Conservation (phyloP, 371 early-diverging fungal genomes). For the Phascolomyces articulosus region DNA sequence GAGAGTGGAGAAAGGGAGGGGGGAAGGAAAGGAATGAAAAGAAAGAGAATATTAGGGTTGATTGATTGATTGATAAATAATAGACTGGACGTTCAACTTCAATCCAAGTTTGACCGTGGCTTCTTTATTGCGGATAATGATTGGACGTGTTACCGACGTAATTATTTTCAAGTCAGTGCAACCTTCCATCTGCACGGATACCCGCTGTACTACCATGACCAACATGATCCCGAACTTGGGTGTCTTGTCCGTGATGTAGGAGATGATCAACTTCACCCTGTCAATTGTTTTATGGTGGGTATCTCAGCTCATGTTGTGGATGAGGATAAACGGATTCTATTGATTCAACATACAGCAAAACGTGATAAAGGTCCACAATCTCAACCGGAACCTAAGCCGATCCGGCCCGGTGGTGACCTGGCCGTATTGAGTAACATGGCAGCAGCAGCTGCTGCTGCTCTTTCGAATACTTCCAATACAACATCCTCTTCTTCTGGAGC, state of each 20-base stretch:
- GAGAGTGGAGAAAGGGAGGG: too few species aligned
- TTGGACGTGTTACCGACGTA: slow-evolving; percentile 96
- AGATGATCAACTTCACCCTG: slow-evolving; percentile 32
- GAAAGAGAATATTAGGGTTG: not conserved
- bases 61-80: too few species aligned
- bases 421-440: slow-evolving; percentile 41
- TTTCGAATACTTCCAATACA: not conserved
- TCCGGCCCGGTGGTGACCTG: slow-evolving; percentile 61
- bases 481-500: not conserved
- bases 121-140: slow-evolving; percentile 81
- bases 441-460: slow-evolving; percentile 45
- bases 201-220: slow-evolving; percentile 26
- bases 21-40: not conserved
- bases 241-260: slow-evolving; percentile 48
- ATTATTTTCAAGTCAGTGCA: slow-evolving; percentile 90
- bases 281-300: slow-evolving; percentile 66
- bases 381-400: slow-evolving; percentile 64
- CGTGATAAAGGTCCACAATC: slow-evolving; percentile 91
- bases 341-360: slow-evolving; percentile 92
- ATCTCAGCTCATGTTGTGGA: slow-evolving; percentile 63
- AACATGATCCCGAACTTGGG: slow-evolving; percentile 42
- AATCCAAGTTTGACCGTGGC: slow-evolving; percentile 77
- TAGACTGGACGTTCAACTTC: slow-evolving; percentile 42
- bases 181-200: slow-evolving; percentile 65
- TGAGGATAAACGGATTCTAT: slow-evolving; percentile 69